phyloP scores from a whole-genome alignment of 805 yeast species.

The Lipomyces kockii region DNA sequence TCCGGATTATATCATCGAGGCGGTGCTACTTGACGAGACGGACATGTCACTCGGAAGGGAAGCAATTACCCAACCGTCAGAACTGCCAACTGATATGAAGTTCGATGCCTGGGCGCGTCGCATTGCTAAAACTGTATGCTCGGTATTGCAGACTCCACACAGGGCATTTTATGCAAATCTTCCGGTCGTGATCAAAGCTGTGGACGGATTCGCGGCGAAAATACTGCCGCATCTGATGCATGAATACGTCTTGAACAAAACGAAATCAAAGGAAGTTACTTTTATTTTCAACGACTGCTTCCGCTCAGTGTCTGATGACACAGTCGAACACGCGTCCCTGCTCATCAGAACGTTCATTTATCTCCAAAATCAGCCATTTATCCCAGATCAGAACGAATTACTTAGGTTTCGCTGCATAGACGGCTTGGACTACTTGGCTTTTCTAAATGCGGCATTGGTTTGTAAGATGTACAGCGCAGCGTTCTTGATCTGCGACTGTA shows the following conservation, averaged over 20 bases:
- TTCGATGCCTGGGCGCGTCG: slow-evolving; percentile 15
- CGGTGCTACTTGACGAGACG: background rate
- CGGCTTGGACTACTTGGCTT: slow-evolving; percentile 33
- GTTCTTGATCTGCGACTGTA: slow-evolving; percentile 42
- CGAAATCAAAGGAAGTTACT: slow-evolving; percentile 8
- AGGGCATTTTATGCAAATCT: slow-evolving; percentile 7
- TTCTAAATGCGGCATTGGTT: slow-evolving; percentile 39
- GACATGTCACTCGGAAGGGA: background rate
- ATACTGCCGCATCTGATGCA: slow-evolving; percentile 17
- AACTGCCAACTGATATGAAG: slow-evolving; percentile 5
- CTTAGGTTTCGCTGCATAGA: slow-evolving; percentile 35
- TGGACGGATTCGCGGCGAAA: slow-evolving; percentile 17
- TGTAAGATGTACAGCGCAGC: slow-evolving; percentile 44
- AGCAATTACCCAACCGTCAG: background rate
- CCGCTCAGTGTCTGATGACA: slow-evolving; percentile 8
- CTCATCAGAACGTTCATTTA: slow-evolving; percentile 28
- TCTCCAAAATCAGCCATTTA: slow-evolving; percentile 21
- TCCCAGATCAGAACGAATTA: slow-evolving; percentile 25
- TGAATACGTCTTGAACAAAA: slow-evolving; percentile 2
- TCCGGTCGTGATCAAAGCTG: background rate
- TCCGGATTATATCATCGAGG: background rate
- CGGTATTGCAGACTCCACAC: background rate
- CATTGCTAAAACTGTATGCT: slow-evolving; percentile 4
- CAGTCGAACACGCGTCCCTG: slow-evolving; percentile 20
- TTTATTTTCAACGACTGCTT: slow-evolving; percentile 16